Evolutionary conservation across 495 filamentous ascomycete genomes (phyloP).

Genomic region (Saxophila tyrrhenica): DNA sequence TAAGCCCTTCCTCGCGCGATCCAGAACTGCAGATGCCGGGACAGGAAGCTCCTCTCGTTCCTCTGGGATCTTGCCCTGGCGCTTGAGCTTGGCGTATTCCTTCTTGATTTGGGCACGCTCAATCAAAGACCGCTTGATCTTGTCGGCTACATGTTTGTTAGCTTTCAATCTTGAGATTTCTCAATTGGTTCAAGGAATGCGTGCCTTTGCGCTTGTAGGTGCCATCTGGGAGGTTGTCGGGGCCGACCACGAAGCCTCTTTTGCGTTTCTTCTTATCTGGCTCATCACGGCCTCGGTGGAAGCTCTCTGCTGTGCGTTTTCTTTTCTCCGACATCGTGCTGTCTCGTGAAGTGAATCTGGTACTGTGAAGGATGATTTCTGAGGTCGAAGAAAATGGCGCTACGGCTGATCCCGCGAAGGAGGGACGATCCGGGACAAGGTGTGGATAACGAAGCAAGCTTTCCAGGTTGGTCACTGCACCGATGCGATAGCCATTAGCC

Average conservation of each 20-base stretch:
- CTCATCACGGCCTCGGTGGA: slow-evolving; percentile 18
- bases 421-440: too few relatives aligned
- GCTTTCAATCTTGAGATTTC: slow-evolving; percentile 6
- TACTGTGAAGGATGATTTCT: not conserved
- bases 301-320: slow-evolving; percentile 36
- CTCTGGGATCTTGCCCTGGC: slow-evolving; percentile 34
- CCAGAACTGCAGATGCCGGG: slow-evolving; percentile 17
- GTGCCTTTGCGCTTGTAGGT: slow-evolving; percentile 81
- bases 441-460: not conserved
- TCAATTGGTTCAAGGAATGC: too few relatives aligned
- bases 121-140: slow-evolving; percentile 85
- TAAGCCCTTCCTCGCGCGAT: slow-evolving; percentile 3
- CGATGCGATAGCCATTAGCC: too few relatives aligned
- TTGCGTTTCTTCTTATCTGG: slow-evolving; percentile 40
- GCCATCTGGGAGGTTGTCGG: slow-evolving; percentile 87
- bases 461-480: too few relatives aligned
- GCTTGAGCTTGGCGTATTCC: slow-evolving; percentile 78
- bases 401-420: too few relatives aligned
- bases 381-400: not conserved
- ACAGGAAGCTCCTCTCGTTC: slow-evolving; percentile 10
- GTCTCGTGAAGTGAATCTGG: not conserved
- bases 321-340: slow-evolving; percentile 57
- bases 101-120: slow-evolving; percentile 91
- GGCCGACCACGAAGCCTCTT: slow-evolving; percentile 70
- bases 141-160: slow-evolving; percentile 50